phyloP scores from a whole-genome alignment of 148 eudicot genomes.

The Hydrangea macrophylla region DNA sequence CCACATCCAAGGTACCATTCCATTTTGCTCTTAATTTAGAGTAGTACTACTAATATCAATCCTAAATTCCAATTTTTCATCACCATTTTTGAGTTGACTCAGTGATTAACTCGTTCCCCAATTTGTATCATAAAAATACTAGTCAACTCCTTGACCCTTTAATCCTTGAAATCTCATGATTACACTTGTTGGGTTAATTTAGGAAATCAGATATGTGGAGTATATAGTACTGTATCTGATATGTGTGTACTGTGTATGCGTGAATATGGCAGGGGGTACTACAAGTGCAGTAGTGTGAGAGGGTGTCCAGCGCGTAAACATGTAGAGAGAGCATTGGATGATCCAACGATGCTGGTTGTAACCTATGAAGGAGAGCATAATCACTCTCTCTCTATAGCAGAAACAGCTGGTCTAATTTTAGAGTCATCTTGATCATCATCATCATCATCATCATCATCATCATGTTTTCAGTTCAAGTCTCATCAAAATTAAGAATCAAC shows the following conservation, averaged over 20 bases:
- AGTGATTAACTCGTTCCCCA: neutral
- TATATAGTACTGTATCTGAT: neutral
- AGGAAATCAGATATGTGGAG: neutral
- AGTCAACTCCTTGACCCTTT: no score
- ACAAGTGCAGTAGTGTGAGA: constrained; percentile 90
- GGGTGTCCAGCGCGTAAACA: constrained; percentile 95
- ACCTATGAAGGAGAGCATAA: constrained; percentile 96
- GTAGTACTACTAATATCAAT: no score
- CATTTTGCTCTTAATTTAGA: no score
- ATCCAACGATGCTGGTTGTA: constrained; percentile 75
- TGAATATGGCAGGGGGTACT: constrained; percentile 64
- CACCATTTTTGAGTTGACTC: constrained; percentile 2
- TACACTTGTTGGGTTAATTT: no score
- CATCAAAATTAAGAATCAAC: neutral
- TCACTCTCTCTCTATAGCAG: constrained; percentile 53
- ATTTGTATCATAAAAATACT: no score
- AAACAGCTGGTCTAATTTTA: constrained; percentile 59
- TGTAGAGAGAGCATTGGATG: constrained; percentile 88
- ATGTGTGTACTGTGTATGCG: neutral
- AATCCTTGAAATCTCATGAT: no score
- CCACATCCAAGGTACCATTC: constrained; percentile 99
- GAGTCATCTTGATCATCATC: constrained; percentile 56
- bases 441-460: no score
- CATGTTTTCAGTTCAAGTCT: no score
- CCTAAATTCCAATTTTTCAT: no score